Evolutionary conservation across 805 yeast species (phyloP).

Genomic region (Candida krabiensis): DNA sequence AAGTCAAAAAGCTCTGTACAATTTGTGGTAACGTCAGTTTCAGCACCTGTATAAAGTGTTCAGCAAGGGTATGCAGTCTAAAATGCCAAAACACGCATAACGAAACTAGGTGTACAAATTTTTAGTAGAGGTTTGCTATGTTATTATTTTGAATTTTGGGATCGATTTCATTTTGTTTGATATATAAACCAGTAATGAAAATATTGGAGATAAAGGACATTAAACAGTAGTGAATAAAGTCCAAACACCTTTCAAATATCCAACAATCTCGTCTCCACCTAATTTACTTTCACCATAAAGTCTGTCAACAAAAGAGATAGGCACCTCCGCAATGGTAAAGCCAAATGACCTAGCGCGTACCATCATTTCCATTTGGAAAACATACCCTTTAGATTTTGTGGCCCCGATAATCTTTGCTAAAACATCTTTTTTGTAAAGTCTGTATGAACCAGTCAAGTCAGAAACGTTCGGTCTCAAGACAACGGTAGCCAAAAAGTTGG

Average conservation of each 20-base stretch:
- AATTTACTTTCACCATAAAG: constrained; percentile 76
- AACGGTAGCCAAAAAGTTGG: constrained; percentile 73
- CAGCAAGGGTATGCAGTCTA: constrained; percentile 41
- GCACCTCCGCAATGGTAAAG: constrained; percentile 75
- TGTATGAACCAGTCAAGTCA: constrained; percentile 75
- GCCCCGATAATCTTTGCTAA: constrained; percentile 64
- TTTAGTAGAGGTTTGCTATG: constrained; percentile 13
- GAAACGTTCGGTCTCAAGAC: constrained; percentile 70
- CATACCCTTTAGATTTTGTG: constrained; percentile 76
- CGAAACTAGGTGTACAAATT: constrained; percentile 42
- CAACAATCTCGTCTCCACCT: constrained; percentile 80
- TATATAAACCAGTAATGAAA: neutral
- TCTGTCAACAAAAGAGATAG: constrained; percentile 76
- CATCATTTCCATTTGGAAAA: constrained; percentile 88
- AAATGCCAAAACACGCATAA: constrained; percentile 41
- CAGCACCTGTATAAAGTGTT: constrained; percentile 41
- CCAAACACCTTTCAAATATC: constrained; percentile 77
- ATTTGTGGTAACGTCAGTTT: constrained; percentile 46
- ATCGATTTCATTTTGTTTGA: too few species aligned
- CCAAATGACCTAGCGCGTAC: constrained; percentile 76
- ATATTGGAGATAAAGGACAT: neutral
- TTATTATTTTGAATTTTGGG: neutral
- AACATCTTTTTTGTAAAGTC: constrained; percentile 70
- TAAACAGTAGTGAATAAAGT: constrained; percentile 61
- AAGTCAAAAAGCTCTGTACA: constrained; percentile 42